Conservation (phyloP, 148 eudicot species). For the Heliosperma pusillum region DNA sequence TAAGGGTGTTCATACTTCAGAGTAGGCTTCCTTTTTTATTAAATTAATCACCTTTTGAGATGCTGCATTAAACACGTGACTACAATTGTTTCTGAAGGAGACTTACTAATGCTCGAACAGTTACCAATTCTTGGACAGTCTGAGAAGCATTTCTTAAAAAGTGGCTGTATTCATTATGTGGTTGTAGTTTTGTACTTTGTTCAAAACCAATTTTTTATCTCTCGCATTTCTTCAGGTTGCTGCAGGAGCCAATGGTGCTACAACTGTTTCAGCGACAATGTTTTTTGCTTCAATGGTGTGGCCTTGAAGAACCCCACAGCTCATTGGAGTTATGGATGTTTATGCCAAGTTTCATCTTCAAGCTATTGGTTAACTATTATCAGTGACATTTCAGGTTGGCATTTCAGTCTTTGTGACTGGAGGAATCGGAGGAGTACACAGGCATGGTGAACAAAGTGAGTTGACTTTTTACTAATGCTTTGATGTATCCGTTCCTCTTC, state of each 20-base stretch:
- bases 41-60: neutral
- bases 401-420: slow-evolving; percentile 91
- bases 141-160: neutral
- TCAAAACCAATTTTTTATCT: neutral
- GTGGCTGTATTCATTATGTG: neutral
- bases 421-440: slow-evolving; percentile 96
- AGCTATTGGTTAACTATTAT: slow-evolving; percentile 14
- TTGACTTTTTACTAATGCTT: neutral
- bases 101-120: no score
- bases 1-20: neutral
- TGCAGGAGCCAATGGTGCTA: slow-evolving; percentile 76
- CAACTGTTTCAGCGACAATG: slow-evolving; percentile 97
- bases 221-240: slow-evolving; percentile 56
- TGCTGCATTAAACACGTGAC: slow-evolving; percentile 1
- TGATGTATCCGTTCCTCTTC: slow-evolving; percentile 2
- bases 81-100: neutral
- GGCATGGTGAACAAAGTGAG: slow-evolving; percentile 85
- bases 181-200: neutral
- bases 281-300: slow-evolving; percentile 79
- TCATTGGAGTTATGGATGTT: neutral
- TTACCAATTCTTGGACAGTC: neutral
- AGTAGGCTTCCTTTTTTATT: neutral
- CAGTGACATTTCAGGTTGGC: slow-evolving; percentile 63
- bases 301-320: neutral
- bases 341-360: neutral